Evolutionary conservation across 73 alveolate genomes (phyloP).

Genomic region (Strombidium stylifer): DNA sequence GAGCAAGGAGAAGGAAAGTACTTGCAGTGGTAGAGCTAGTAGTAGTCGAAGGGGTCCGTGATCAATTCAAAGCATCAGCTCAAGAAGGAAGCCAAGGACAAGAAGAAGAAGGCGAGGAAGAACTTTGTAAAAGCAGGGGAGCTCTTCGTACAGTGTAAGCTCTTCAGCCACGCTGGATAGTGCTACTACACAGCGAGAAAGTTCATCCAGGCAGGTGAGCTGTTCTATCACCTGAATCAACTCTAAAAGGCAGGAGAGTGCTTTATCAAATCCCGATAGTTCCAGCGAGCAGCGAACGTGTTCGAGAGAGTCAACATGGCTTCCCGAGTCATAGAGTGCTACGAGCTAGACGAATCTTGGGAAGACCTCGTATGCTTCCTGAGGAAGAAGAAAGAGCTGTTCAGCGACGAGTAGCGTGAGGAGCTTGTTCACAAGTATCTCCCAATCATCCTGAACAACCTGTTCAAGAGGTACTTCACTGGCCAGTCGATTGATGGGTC

Average conservation of each 20-base stretch:
- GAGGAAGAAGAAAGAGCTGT: slow-evolving; percentile 53
- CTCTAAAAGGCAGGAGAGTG: slow-evolving; percentile 82
- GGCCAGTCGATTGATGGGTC: too few relatives aligned
- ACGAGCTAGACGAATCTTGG: slow-evolving; percentile 51
- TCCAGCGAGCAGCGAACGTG: slow-evolving; percentile 36
- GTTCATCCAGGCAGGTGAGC: slow-evolving; percentile 56
- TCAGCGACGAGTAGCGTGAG: slow-evolving; percentile 65
- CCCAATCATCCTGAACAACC: slow-evolving; percentile 67
- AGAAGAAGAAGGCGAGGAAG: slow-evolving; percentile 14
- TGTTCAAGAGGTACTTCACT: slow-evolving; percentile 25
- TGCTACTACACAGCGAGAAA: slow-evolving; percentile 72
- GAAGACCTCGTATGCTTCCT: slow-evolving; percentile 56
- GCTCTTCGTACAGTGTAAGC: slow-evolving; percentile 29
- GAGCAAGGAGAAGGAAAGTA: slow-evolving; percentile 42
- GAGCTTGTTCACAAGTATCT: slow-evolving; percentile 59
- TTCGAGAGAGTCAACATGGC: slow-evolving; percentile 37
- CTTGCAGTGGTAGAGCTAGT: slow-evolving; percentile 15
- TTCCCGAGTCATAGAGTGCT: slow-evolving; percentile 53
- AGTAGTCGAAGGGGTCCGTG: neutral
- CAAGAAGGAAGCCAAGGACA: slow-evolving; percentile 18
- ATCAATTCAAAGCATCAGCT: slow-evolving; percentile 31
- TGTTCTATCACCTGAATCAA: slow-evolving; percentile 36
- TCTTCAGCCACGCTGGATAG: slow-evolving; percentile 72
- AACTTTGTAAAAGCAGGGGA: slow-evolving; percentile 64
- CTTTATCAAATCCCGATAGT: slow-evolving; percentile 28